Percentiles rank a stretch among this genome's conserved stretches.
Evolutionary conservation across 2,329 filamentous ascomycete species (phyloP).

Genomic region (Fusarium redolens): DNA sequence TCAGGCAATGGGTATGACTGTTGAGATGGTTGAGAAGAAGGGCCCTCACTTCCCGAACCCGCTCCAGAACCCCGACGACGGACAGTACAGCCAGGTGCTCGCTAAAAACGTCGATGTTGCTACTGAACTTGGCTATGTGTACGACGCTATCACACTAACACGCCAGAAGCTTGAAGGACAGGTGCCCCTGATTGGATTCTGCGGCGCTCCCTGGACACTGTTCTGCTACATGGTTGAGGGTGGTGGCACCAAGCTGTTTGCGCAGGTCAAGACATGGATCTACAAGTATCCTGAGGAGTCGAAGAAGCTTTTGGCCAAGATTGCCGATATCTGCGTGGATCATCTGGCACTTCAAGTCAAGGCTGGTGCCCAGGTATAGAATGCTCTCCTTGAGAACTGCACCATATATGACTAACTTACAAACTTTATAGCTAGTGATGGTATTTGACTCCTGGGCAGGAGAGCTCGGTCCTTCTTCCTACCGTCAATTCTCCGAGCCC

Average conservation of each 20-base stretch:
- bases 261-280: slow-evolving; percentile 95
- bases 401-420: not conserved
- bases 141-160: slow-evolving; percentile 92
- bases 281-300: slow-evolving; percentile 87
- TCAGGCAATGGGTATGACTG: slow-evolving; percentile 97
- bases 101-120: slow-evolving; percentile 84
- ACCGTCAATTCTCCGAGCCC: slow-evolving; percentile 86
- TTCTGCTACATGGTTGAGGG: slow-evolving; percentile 99
- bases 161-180: slow-evolving; percentile 86
- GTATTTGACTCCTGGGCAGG: slow-evolving; percentile 99
- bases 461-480: slow-evolving; percentile 86
- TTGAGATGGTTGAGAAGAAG: slow-evolving; percentile 98
- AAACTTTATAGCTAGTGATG: slow-evolving; percentile 75
- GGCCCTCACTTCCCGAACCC: slow-evolving; percentile 94
- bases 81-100: slow-evolving; percentile 84
- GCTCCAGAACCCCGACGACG: slow-evolving; percentile 80
- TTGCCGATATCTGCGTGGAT: slow-evolving; percentile 93
- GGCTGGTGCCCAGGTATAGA: slow-evolving; percentile 84
- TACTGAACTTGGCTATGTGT: slow-evolving; percentile 90
- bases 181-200: slow-evolving; percentile 95
- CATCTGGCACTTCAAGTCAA: slow-evolving; percentile 92
- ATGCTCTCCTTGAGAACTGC: not conserved
- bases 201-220: slow-evolving; percentile 95
- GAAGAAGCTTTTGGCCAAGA: slow-evolving; percentile 87
- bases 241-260: slow-evolving; percentile 94